Evolutionary conservation across 1,284 basidiomycete genomes (phyloP), one percentile per base, ranked within the genome.

Genomic region (Cutaneotrichosporon arboriforme): DNA sequence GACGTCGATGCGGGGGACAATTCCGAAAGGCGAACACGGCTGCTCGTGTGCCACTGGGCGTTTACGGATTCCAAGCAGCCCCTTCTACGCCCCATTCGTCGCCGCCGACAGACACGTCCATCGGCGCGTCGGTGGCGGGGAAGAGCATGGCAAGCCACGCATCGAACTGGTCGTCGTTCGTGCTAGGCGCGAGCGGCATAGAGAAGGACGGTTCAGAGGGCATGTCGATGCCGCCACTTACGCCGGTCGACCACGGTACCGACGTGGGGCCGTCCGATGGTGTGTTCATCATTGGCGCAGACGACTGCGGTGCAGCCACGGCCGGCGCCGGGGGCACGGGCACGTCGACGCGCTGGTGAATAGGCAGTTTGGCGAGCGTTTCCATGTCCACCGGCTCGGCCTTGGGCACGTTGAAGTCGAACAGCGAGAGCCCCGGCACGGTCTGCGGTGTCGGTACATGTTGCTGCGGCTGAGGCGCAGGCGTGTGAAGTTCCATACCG

Each of bases 91-190:
- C 5, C 43, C 43, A 45, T 8, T 45, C 43, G 5, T 33, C 43
- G 20, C 38, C 38, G 7, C 38, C 38, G 7, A 40, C 38, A 2
- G 15, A 8, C 15, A 37, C 36, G 8, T 17, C 8, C 36, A 37
- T 8, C 12, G 21, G 26, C 41, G 17, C 36, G 2, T 37, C 44
- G 14, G 9, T 31, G 14, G 43, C 34, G 8, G 52, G 53, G 53
- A 55, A 55, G 21, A 55, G 53, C 48, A 51, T 51, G 22, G 53
- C 53, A 18, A 55, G 48, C 53, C 53, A 55, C 15, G 49, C 49
- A 18, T 55, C 53, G 18, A 55, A 55, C 39, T 55, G 49, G 38
- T 50, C 53, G 34, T 55, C 53, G 39, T 47, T 47, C 7, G 43
- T 40, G 14, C 43, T 41, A 4, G 45, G 53, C 14, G 39, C 45